These are phyloP conservation scores for Colletotrichum tropicicola DNA, from an alignment of 2,329 filamentous ascomycete genomes.

Conservation along the genomic window DNA sequence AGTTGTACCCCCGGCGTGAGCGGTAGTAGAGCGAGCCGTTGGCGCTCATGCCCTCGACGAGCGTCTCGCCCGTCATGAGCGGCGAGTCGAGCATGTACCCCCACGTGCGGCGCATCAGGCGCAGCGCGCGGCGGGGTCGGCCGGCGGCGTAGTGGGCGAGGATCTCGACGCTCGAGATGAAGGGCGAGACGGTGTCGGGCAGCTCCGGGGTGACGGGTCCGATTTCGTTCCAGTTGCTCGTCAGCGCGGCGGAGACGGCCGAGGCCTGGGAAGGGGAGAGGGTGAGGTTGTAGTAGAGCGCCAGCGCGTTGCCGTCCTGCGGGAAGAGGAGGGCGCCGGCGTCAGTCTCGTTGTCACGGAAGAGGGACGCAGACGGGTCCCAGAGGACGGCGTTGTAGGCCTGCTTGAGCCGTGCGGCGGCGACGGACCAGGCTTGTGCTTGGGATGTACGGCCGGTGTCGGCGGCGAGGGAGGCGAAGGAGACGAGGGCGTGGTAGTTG, in stretches of 20 bases:
- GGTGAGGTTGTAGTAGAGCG: conserved; percentile 43
- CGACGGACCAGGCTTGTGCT: conserved; percentile 15
- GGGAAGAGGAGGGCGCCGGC: conserved; percentile 48
- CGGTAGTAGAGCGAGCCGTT: conserved; percentile 47
- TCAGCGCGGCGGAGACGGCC: conserved; percentile 32
- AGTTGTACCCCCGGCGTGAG: conserved; percentile 39
- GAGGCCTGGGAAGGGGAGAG: conserved; percentile 23
- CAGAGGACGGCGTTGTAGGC: conserved; percentile 57
- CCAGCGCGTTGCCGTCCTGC: conserved; percentile 60
- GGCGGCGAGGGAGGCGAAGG: conserved; percentile 33
- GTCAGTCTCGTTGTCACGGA: conserved; percentile 57
- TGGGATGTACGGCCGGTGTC: conserved; percentile 17
- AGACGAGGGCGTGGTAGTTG: conserved; percentile 39
- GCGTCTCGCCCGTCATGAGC: conserved; percentile 45
- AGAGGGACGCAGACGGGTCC: conserved; percentile 51
- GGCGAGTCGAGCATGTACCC: conserved; percentile 37
- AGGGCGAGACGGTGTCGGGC: conserved; percentile 46
- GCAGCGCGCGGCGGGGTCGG: conserved; percentile 35
- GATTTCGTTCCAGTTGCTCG: conserved; percentile 38
- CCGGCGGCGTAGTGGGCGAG: conserved; percentile 39
- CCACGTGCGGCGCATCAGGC: conserved; percentile 41
- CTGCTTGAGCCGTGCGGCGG: conserved; percentile 29
- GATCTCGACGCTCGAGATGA: conserved; percentile 44
- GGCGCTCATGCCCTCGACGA: conserved; percentile 45
- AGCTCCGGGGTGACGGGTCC: conserved; percentile 42